Conservation (phyloP, 805 yeast species). For the Schizosaccharomyces cryophilus region DNA sequence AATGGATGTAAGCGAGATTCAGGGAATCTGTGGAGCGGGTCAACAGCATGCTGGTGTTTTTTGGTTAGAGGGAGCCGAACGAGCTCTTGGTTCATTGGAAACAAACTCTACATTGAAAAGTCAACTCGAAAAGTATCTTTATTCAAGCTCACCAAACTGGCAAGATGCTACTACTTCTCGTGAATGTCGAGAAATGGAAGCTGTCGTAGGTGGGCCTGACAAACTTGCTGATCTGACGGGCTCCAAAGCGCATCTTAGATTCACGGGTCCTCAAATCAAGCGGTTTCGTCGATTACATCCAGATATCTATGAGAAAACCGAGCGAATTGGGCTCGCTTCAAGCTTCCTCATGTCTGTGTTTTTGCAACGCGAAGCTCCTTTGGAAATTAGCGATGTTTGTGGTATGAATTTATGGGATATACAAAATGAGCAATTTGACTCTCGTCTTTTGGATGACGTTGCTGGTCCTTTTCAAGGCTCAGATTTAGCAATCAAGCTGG, state of each 20-base stretch:
- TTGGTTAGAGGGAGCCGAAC: constrained; percentile 33
- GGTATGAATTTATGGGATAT: constrained; percentile 81
- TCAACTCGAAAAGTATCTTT: constrained; percentile 25
- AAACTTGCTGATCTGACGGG: constrained; percentile 48
- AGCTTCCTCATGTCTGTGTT: constrained; percentile 52
- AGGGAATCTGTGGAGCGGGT: constrained; percentile 59
- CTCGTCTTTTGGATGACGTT: constrained; percentile 23
- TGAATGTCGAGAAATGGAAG: constrained; percentile 40
- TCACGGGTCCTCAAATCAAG: constrained; percentile 79
- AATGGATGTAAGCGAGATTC: constrained; percentile 36
- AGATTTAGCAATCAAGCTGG: constrained; percentile 16
- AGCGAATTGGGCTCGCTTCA: constrained; percentile 48
- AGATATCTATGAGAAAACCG: constrained; percentile 29
- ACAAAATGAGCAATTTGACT: constrained; percentile 28
- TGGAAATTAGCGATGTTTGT: constrained; percentile 74
- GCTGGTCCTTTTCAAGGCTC: constrained; percentile 12
- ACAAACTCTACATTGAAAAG: constrained; percentile 18
- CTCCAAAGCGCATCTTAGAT: constrained; percentile 67
- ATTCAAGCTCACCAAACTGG: constrained; percentile 66
- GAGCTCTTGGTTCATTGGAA: constrained; percentile 18
- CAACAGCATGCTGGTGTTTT: constrained; percentile 85
- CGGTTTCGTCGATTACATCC: constrained; percentile 34
- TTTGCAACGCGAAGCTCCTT: constrained; percentile 32
- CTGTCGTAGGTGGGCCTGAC: constrained; percentile 32
- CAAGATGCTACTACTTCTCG: constrained; percentile 71